A percentile compares a stretch with the other conserved stretches of the same genome.
phyloP scores from a whole-genome alignment of 768 basidiomycete genomes.

The Mycena amicta region DNA sequence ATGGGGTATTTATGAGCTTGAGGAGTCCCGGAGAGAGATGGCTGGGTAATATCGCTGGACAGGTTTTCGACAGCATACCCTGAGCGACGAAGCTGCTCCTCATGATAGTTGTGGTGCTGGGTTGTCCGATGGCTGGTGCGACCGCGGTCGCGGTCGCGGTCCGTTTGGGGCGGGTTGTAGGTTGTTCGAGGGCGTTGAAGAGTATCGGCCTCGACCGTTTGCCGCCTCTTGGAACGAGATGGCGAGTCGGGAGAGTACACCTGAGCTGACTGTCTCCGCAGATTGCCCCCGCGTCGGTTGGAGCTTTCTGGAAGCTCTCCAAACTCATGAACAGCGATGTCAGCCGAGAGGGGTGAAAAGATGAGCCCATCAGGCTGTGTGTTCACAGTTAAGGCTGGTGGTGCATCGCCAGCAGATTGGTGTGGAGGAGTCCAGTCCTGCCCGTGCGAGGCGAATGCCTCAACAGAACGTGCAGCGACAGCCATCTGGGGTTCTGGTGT shows the following conservation, averaged over 20 bases:
- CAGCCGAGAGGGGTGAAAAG: slow-evolving; percentile 8
- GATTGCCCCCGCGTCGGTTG: slow-evolving; percentile 1
- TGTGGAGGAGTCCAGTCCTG: slow-evolving; percentile 2
- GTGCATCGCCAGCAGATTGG: slow-evolving; percentile 9
- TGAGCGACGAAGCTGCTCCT: slow-evolving; percentile 13
- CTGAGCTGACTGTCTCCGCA: slow-evolving; percentile 25
- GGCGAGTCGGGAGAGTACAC: slow-evolving; percentile 18
- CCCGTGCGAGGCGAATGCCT: slow-evolving; percentile 5
- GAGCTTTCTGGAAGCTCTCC: slow-evolving; percentile 7
- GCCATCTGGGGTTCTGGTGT: slow-evolving; percentile 8
- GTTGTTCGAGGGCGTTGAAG: slow-evolving; percentile 15
- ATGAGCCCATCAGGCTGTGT: slow-evolving; percentile 7
- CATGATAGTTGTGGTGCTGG: slow-evolving; percentile 6
- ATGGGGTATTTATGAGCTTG: slow-evolving; percentile 16
- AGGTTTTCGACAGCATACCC: slow-evolving; percentile 18
- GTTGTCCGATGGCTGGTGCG: slow-evolving; percentile 7
- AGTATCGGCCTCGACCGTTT: slow-evolving; percentile 11
- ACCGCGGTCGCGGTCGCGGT: neutral
- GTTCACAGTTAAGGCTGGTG: slow-evolving; percentile 13
- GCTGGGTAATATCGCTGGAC: slow-evolving; percentile 21
- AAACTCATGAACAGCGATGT: slow-evolving; percentile 8
- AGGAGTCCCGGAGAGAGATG: slow-evolving; percentile 13
- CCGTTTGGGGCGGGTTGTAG: slow-evolving; percentile 5
- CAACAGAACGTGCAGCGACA: slow-evolving; percentile 8
- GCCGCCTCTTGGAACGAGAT: slow-evolving; percentile 14